phyloP scores from a whole-genome alignment of 139 green algal genomes.

The Volvox africanus region DNA sequence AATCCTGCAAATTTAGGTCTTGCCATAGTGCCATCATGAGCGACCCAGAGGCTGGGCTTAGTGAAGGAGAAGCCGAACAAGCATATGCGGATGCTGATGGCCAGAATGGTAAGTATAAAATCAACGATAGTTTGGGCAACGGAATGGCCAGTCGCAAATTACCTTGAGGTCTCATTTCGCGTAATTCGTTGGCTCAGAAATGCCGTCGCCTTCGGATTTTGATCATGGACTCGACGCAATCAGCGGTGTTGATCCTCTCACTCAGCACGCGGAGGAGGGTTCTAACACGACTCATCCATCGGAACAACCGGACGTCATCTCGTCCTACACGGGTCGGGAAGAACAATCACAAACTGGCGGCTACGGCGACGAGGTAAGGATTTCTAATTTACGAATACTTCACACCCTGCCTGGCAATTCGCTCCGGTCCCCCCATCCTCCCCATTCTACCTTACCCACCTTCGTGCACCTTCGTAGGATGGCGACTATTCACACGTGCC shows the following conservation, averaged over 20 bases:
- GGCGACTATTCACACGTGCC: not conserved
- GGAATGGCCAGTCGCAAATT: too few species aligned
- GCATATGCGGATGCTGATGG: not conserved
- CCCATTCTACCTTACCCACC: too few species aligned
- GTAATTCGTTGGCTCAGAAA: not conserved
- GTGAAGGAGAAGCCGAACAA: not conserved
- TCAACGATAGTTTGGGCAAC: not conserved
- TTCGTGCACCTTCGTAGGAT: not conserved
- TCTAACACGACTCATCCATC: slow-evolving; percentile 20
- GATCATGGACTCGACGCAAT: slow-evolving; percentile 31
- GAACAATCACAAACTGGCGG: not conserved
- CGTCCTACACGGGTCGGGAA: slow-evolving; percentile 37
- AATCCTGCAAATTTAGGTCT: too few species aligned
- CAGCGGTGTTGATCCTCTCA: not conserved
- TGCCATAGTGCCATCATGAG: slow-evolving; percentile 6
- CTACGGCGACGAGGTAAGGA: not conserved
- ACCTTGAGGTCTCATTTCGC: not conserved
- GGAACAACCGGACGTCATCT: slow-evolving; percentile 40
- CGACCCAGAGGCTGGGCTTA: slow-evolving; percentile 12
- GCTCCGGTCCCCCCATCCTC: not conserved
- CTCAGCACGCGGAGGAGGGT: slow-evolving; percentile 36
- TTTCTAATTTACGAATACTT: not conserved
- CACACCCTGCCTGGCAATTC: not conserved
- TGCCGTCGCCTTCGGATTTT: not conserved
- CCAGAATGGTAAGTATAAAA: not conserved